phyloP scores from a whole-genome alignment of 2,329 filamentous ascomycete genomes.

The Cladosporium oxysporum region DNA sequence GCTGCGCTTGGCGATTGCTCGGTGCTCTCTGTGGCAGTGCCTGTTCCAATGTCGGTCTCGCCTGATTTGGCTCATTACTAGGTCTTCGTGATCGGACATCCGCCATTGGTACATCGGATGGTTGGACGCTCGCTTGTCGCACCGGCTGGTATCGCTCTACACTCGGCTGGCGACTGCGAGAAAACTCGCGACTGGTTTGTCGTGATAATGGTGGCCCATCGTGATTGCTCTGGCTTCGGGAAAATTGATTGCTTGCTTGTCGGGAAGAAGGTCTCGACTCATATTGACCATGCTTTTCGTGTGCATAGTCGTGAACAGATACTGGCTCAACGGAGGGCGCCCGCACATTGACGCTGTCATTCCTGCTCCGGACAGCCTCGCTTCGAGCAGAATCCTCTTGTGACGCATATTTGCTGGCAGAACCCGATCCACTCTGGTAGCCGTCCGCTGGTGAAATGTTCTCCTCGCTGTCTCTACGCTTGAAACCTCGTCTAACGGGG shows the following conservation, averaged over 20 bases:
- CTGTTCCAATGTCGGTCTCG: conserved; percentile 27
- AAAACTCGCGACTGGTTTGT: conserved; percentile 32
- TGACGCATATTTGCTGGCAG: conserved; percentile 28
- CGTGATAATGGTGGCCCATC: conserved; percentile 34
- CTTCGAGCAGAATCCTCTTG: conserved; percentile 5
- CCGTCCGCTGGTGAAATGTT: conserved; percentile 44
- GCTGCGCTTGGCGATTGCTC: conserved; percentile 43
- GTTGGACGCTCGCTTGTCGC: conserved; percentile 31
- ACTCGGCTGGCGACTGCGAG: conserved; percentile 35
- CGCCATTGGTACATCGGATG: conserved; percentile 21
- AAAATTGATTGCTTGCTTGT: conserved; percentile 30
- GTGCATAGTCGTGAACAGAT: conserved; percentile 39
- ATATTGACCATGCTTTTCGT: conserved; percentile 27
- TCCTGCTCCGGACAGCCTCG: conserved; percentile 32
- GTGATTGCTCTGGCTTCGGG: conserved; percentile 31
- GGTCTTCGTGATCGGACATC: conserved; percentile 23
- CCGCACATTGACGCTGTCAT: conserved; percentile 34
- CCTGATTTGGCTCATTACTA: conserved; percentile 30
- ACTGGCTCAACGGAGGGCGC: conserved; percentile 38
- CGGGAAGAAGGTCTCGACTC: conserved; percentile 30
- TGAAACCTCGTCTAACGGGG: conserved; percentile 70
- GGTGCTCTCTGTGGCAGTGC: conserved; percentile 42
- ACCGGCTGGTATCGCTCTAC: conserved; percentile 30
- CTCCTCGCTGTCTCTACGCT: conserved; percentile 58
- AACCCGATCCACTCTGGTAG: conserved; percentile 31